Percentiles rank a stretch among this genome's conserved stretches.
These are phyloP conservation scores for Thinopyrum elongatum DNA, from an alignment of 176 grass and related monocot species.

Conservation along the genomic window DNA sequence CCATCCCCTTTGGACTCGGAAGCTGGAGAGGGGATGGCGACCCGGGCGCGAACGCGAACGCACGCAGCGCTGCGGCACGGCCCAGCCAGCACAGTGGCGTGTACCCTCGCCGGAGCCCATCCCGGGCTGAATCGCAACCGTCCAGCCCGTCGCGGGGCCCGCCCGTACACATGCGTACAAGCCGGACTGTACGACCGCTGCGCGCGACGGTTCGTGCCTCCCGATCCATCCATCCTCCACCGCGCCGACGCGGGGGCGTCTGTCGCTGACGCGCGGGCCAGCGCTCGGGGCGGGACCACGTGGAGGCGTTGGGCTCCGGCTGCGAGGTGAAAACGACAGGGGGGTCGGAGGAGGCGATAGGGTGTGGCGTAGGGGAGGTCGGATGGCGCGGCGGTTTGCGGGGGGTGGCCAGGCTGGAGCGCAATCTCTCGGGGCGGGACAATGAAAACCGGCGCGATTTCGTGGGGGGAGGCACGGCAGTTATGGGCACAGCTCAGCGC, in stretches of 20 bases:
- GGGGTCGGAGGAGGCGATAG: neutral
- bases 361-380: neutral
- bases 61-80: neutral
- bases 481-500: slow-evolving; percentile 47
- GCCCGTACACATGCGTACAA: slow-evolving; percentile 52
- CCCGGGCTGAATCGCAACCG: slow-evolving; percentile 4
- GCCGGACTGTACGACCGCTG: slow-evolving; percentile 49
- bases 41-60: neutral
- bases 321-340: neutral
- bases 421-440: slow-evolving; percentile 40
- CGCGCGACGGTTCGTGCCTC: slow-evolving; percentile 6
- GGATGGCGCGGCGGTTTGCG: slow-evolving; percentile 38
- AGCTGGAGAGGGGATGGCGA: neutral
- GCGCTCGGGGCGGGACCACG: fast-evolving
- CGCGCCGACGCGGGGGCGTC: fast-evolving
- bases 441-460: slow-evolving; percentile 56
- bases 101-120: slow-evolving; percentile 29
- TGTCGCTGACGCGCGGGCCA: fast-evolving
- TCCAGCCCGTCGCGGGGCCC: neutral
- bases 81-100: neutral
- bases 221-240: neutral
- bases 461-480: slow-evolving; percentile 41
- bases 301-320: fast-evolving
- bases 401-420: slow-evolving; percentile 51
- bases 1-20: slow-evolving; percentile 22